phyloP scores from a whole-genome alignment of 441 rosid species.

The Hura crepitans region DNA sequence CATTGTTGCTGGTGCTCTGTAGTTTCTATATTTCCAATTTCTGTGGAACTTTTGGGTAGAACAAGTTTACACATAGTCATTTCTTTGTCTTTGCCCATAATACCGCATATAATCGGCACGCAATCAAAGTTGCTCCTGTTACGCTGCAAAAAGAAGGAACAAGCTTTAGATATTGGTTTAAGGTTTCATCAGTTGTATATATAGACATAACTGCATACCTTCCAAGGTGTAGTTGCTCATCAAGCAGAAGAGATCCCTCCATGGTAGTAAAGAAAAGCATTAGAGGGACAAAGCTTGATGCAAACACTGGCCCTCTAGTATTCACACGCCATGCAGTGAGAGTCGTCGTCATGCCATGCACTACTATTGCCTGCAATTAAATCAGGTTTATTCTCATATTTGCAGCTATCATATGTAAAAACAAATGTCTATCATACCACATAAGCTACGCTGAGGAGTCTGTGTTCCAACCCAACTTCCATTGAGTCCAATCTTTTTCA shows the following conservation, averaged over 20 bases:
- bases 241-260: not conserved
- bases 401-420: no score
- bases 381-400: no score
- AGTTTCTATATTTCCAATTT: no score
- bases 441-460: constrained; percentile 18
- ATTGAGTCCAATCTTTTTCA: constrained; percentile 20
- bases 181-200: no score
- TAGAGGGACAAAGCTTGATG: constrained; percentile 5
- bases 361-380: constrained; percentile 1
- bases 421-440: no score
- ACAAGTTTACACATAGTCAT: not conserved
- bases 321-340: constrained; percentile 11
- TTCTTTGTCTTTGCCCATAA: constrained; percentile 19
- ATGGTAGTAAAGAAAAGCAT: not conserved
- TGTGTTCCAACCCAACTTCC: constrained; percentile 34
- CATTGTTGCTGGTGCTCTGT: no score
- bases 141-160: no score
- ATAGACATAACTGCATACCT: constrained; percentile 26
- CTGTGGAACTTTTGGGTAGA: no score
- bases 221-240: constrained; percentile 16
- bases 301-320: constrained; percentile 10
- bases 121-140: constrained; percentile 14
- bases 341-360: not conserved
- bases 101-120: constrained; percentile 16
- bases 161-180: no score